A percentile compares a stretch with the other conserved stretches of the same genome.
These are phyloP conservation scores for Candida labiduridarum DNA, from an alignment of 1,139 yeast species.

Conservation along the genomic window DNA sequence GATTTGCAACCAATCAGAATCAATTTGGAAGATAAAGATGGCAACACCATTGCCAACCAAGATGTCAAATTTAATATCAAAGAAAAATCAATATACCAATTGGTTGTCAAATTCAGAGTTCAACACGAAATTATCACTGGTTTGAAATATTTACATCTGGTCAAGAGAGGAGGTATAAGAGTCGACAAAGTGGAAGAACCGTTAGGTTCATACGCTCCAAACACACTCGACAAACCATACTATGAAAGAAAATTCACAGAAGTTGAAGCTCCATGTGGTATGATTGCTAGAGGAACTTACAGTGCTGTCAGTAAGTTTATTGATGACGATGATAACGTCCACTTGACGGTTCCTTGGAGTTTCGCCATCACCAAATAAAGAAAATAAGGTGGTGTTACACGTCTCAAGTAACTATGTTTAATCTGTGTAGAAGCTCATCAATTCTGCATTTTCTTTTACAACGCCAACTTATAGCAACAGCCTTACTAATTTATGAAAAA, in stretches of 20 bases:
- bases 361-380: constrained; percentile 70
- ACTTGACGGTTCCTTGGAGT: constrained; percentile 82
- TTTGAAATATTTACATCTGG: constrained; percentile 78
- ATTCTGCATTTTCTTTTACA: not conserved
- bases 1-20: constrained; percentile 59
- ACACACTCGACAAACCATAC: constrained; percentile 77
- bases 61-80: constrained; percentile 71
- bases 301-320: constrained; percentile 80
- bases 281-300: constrained; percentile 85
- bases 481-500: too few species aligned
- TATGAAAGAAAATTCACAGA: constrained; percentile 80
- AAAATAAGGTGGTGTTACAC: not conserved
- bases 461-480: too few species aligned
- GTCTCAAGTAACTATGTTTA: not conserved
- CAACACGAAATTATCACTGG: constrained; percentile 95
- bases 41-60: constrained; percentile 46
- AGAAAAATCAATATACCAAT: constrained; percentile 75
- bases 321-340: constrained; percentile 82
- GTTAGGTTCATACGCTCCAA: constrained; percentile 89
- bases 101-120: constrained; percentile 76
- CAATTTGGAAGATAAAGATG: constrained; percentile 59
- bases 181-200: constrained; percentile 89
- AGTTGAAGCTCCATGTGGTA: constrained; percentile 90
- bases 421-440: not conserved
- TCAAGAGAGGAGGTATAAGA: constrained; percentile 84